Percentiles rank a stretch among this genome's conserved stretches.
Evolutionary conservation across 1,284 basidiomycete genomes (phyloP).

Genomic region (Leucoagaricus sp.): DNA sequence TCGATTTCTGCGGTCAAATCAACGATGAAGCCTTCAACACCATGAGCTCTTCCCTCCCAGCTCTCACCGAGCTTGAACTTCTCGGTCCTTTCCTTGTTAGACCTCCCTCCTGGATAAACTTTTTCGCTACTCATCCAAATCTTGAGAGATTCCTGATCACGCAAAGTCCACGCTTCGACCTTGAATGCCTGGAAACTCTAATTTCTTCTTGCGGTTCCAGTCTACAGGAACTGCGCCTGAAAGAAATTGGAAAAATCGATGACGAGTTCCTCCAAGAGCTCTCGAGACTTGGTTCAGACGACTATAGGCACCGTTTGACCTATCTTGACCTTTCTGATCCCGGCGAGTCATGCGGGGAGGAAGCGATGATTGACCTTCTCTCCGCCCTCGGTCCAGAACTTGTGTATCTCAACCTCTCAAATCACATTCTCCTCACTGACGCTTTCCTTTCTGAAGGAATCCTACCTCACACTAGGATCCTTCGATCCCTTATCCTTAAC

Average conservation of each 20-base stretch:
- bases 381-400: constrained; percentile 54
- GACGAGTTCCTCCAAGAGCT: constrained; percentile 65
- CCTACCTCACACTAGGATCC: constrained; percentile 46
- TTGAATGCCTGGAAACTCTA: constrained; percentile 68
- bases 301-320: constrained; percentile 31
- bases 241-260: constrained; percentile 76
- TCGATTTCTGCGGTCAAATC: constrained; percentile 89
- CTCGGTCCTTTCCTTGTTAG: constrained; percentile 90
- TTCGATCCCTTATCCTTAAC: constrained; percentile 62
- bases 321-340: constrained; percentile 67
- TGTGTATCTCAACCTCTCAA: constrained; percentile 55
- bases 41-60: constrained; percentile 67
- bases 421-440: constrained; percentile 64
- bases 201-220: constrained; percentile 55
- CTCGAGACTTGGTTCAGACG: constrained; percentile 36
- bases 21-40: constrained; percentile 65
- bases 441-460: constrained; percentile 64
- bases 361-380: constrained; percentile 60
- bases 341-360: constrained; percentile 52
- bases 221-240: constrained; percentile 74
- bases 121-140: constrained; percentile 65
- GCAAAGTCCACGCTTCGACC: constrained; percentile 88
- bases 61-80: constrained; percentile 76
- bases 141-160: constrained; percentile 80
- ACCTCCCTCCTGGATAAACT: constrained; percentile 72